Evolutionary conservation across 2,329 filamentous ascomycete genomes (phyloP), one percentile per base, ranked within the genome.

Genomic region (Bisporella sp.): DNA sequence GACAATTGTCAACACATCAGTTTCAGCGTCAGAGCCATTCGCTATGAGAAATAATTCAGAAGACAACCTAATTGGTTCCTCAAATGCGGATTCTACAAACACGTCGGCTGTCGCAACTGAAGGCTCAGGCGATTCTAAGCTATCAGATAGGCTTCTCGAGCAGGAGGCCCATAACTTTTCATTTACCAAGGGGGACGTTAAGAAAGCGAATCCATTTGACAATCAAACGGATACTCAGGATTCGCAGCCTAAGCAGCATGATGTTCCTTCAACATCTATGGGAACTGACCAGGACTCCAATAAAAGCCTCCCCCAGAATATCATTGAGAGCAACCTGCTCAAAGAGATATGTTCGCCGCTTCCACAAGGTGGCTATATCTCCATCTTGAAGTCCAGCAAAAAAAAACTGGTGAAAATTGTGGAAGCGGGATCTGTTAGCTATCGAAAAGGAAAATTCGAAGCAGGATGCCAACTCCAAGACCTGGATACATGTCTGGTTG

Each of bases 371-470:
- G 39, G 37, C 30, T 43, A 35, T 31, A 37, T 51, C 30, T 37
- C 42, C 39, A 39, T 51, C 12, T 42, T 12, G 31, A 51, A 42
- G 31, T 51, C 49, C 8, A 4, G 6, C 31, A 5, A 33, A 31
- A 29, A 7, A 37, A 51, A 51, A 2, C 21, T 44, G 29, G 29
- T 41, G n/a, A 51, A 47, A 30, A 51, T 47, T 43, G 48, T 43
- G 28, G 41, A 41, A 32, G 35, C 43, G 5, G 21, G 9, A 21
- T 33, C 41, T 41, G 11, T 46, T 5, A 42, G 37, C 13, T 6
- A 7, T 21, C 13, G 21, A 21, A 42, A 43, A 39, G 8, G 44
- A 4, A 2, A 40, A 46, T 12, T 43, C 33, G 11, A 30, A 28
- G 30, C 35, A 28, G 30, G 13, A 51, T 51, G 49, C 49, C 37